Evolutionary conservation across 2,329 filamentous ascomycete species (phyloP), one percentile per base, ranked within the genome.

Genomic region (Aspergillus fumigatiaffinis): DNA sequence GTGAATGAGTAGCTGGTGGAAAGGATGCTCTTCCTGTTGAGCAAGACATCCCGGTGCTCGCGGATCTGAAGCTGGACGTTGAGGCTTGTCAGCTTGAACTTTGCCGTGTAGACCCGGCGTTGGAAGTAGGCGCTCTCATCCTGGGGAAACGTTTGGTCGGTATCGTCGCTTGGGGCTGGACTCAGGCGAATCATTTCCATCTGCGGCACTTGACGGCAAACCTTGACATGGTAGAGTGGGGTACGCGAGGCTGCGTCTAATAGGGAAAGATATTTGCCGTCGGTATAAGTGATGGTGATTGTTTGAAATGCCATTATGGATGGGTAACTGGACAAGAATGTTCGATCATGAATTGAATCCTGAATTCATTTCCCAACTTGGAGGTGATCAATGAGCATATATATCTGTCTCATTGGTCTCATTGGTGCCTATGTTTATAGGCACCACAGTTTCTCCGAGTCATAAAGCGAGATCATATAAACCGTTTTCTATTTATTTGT

Each of bases 1-100:
- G 46, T 17, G 47, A 57, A 57, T 25, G 17, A 14, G 38, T 57
- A 57, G 12, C 35, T 48, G 8, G 46, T 23, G 26, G 52, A 54
- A 17, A 54, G 26, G 46, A 51, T 38, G 8, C 47, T 35, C 3
- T 50, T 26, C 9, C 55, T 35, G 26, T 26, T 12, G 8, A 54
- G 48, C 20, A 6, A 6, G 20, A 54, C 41, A 17, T 26, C 41
- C 12, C 20, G 26, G 23, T 38, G 32, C 14, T 32, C 52, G 12
- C 47, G 32, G 4, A 57, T 44, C 17, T 5, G 23, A 14, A 57
- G 51, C 4, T 14, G 25, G 5, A 54, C 55, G 6, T 57, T 20
- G 17, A 57, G 25, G 52, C 55, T 57, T 17, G 47, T 20, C n/a
- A 23, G 7, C n/a, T 51, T 54, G 52, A 57, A 53, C 14, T 23